phyloP scores from a whole-genome alignment of 306 rosid species.

The Dalbergia cochinchinensis region DNA sequence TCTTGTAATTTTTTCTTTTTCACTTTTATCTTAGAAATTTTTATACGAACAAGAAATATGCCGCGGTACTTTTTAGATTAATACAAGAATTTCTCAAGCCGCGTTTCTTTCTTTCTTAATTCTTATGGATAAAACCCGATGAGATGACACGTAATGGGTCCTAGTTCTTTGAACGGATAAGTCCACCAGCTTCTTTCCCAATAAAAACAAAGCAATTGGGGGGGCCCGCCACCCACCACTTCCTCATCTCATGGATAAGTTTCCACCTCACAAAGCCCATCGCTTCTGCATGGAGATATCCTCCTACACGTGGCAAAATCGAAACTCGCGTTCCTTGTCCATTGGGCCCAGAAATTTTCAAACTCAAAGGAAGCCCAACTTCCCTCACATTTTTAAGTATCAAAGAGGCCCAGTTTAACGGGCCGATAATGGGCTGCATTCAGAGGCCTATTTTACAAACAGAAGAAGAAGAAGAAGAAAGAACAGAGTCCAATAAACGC shows the following conservation, averaged over 20 bases:
- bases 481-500: conserved; percentile 2
- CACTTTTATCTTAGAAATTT: too few relatives aligned
- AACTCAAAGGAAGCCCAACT: neutral
- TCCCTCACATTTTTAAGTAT: neutral
- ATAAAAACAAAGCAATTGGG: conserved; percentile 1
- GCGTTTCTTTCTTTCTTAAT: neutral
- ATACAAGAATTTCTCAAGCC: neutral
- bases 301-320: conserved; percentile 43
- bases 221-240: conserved; percentile 27
- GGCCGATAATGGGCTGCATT: neutral
- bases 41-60: too few relatives aligned
- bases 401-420: neutral
- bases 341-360: conserved; percentile 3
- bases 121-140: conserved; percentile 27
- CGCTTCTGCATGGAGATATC: conserved; percentile 26
- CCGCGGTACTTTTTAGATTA: neutral
- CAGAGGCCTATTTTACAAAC: neutral
- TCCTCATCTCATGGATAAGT: conserved; percentile 24
- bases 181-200: neutral
- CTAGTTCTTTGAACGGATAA: neutral
- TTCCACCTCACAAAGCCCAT: conserved; percentile 48
- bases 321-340: neutral
- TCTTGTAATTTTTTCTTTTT: too few relatives aligned
- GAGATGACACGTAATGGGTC: conserved; percentile 35
- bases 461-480: neutral